Base-by-base conservation (phyloP, 2,329 filamentous ascomycete genomes). In the Xylariaceae sp. region DNA sequence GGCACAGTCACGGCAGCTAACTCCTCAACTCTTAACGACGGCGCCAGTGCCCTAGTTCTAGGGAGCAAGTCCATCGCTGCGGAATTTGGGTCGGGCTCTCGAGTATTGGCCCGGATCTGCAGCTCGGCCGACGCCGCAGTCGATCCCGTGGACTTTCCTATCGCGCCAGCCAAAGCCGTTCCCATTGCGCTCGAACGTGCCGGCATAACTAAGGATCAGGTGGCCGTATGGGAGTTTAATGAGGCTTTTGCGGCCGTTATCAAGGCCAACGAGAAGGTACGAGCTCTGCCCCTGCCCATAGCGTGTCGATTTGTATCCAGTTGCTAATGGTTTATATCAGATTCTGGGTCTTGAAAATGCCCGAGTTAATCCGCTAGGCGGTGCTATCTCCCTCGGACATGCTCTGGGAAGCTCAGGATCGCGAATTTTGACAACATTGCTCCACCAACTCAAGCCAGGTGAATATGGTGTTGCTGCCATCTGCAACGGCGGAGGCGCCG, bases 221-320 rank as follows among this genome's bases (percentile, higher is more conserved):
- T 98, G 31, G 82, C 90, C 4, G 70, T 96, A 15, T 97, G 92
- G 90, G 92, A 97, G 63, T 95, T 98, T 65, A 98, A 98, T 63
- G 92, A 98, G 68, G 92, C 92, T 0, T 98, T 98, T 60, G 90
- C 92, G 18, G 87, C 86, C 4, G 89, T 96, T 19, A 92, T 96
- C 63, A 88, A 92, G 60, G 89, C 90, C 29, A 96, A 97, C 59
- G 83, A 87, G 56, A 89, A 94, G 77, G 82, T 83, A 56, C 11
- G 21, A 7, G 7, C 11, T 24, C 21, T 11, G 21, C 46, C 51
- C 39, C 19, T 17, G 30, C 21, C 26, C 34, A 12, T 27, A 16
- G 29, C 29, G 3, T 26, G 17, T 17, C 14, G 16, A 15, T n/a
- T n/a, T n/a, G n/a, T n/a, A n/a, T n/a, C n/a, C 7, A 14, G 36